A percentile compares a stretch with the other conserved stretches of the same genome.
Evolutionary conservation across 2,329 filamentous ascomycete genomes (phyloP).

Genomic region (Trichoderma sp.): DNA sequence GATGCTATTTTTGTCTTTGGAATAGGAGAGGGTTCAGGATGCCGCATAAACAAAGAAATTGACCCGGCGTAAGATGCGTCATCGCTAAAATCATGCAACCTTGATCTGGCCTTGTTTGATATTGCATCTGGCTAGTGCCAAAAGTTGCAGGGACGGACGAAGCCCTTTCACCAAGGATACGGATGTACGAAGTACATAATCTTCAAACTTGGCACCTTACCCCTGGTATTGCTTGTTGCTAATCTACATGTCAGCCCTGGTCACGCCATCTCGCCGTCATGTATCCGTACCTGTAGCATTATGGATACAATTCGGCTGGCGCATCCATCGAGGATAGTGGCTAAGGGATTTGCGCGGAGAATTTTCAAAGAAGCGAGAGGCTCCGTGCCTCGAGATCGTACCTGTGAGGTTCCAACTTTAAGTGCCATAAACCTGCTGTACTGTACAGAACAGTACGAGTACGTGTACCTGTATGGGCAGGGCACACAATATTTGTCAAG

Average conservation of each 20-base stretch:
- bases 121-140: not conserved
- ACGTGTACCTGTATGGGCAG: not conserved
- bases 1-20: not conserved
- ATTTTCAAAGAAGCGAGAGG: not conserved
- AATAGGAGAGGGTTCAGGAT: not conserved
- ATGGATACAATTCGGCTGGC: slow-evolving; percentile 2
- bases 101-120: slow-evolving; percentile 1
- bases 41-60: not conserved
- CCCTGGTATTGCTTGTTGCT: not conserved
- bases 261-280: slow-evolving; percentile 15
- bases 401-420: not conserved
- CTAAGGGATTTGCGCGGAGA: not conserved
- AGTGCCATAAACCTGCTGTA: not conserved
- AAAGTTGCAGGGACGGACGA: not conserved
- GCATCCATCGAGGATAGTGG: not conserved
- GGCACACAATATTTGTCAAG: not conserved
- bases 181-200: not conserved
- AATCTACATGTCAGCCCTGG: not conserved
- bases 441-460: not conserved
- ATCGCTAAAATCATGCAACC: not conserved
- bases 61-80: not conserved
- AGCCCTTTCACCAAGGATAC: not conserved
- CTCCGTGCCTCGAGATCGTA: not conserved
- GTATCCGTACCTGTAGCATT: not conserved
- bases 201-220: not conserved